A percentile compares a stretch with the other conserved stretches of the same genome.
phyloP scores from a whole-genome alignment of 495 filamentous ascomycete genomes.

The Podospora anserina region DNA sequence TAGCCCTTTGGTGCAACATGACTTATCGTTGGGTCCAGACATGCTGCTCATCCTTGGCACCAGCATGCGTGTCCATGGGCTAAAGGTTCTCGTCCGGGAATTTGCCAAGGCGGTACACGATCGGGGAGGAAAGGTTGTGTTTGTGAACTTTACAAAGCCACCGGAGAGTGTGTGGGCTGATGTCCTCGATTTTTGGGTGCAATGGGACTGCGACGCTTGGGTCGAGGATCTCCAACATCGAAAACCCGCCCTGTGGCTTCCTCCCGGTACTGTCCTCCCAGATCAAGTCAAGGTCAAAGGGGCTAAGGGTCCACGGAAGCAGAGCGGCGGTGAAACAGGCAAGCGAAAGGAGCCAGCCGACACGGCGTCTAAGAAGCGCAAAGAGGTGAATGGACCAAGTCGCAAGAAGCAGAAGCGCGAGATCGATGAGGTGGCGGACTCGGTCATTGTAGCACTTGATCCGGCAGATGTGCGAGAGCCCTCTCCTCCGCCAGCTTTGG shows the following conservation, averaged over 20 bases:
- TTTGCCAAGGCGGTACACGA: slow-evolving; percentile 69
- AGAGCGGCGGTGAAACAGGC: slow-evolving; percentile 25
- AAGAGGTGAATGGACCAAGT: slow-evolving; percentile 11
- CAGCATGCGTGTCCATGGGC: slow-evolving; percentile 63
- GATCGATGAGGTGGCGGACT: not conserved
- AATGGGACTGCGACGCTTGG: slow-evolving; percentile 72
- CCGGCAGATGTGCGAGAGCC: not conserved
- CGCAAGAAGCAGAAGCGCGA: slow-evolving; percentile 13
- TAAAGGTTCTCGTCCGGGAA: slow-evolving; percentile 64
- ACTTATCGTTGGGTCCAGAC: slow-evolving; percentile 59
- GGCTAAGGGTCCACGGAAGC: slow-evolving; percentile 26
- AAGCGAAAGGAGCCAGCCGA: slow-evolving; percentile 29
- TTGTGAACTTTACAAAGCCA: slow-evolving; percentile 66
- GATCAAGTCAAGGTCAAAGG: slow-evolving; percentile 36
- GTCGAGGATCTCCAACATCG: slow-evolving; percentile 55
- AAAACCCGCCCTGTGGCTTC: slow-evolving; percentile 56
- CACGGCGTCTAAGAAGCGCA: slow-evolving; percentile 22
- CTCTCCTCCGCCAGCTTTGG: not conserved
- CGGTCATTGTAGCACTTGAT: not conserved
- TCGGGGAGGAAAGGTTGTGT: slow-evolving; percentile 60
- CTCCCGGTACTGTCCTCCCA: slow-evolving; percentile 35
- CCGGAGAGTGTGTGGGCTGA: slow-evolving; percentile 65
- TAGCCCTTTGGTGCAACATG: slow-evolving; percentile 58
- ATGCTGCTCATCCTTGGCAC: slow-evolving; percentile 65
- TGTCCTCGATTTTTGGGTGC: slow-evolving; percentile 64